A percentile compares a stretch with the other conserved stretches of the same genome.
These are phyloP conservation scores for Rosa multiflora DNA, from an alignment of 306 rosid genomes.

Conservation along the genomic window DNA sequence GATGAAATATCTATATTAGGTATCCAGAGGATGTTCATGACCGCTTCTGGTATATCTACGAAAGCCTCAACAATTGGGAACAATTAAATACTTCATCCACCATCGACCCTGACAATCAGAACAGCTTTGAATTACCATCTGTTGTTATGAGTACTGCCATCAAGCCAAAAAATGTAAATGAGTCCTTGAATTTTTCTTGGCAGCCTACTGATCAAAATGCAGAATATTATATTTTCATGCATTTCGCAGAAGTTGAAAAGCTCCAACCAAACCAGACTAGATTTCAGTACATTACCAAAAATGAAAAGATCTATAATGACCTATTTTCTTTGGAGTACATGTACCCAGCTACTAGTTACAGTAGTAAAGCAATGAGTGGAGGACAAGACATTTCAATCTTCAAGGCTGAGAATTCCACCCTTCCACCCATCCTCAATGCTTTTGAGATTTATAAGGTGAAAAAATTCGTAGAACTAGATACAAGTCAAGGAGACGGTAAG, in stretches of 20 bases:
- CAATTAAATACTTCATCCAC: background rate
- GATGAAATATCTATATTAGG: constrained; percentile 19
- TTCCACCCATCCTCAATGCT: constrained; percentile 6
- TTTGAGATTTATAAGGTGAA: background rate
- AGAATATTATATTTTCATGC: background rate
- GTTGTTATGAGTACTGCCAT: constrained; percentile 21
- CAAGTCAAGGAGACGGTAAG: background rate
- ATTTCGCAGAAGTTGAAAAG: constrained; percentile 12
- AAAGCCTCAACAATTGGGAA: background rate
- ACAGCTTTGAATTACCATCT: background rate
- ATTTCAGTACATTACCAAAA: background rate
- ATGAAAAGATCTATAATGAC: background rate
- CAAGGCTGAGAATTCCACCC: background rate
- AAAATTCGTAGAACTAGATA: background rate
- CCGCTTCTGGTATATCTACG: constrained; percentile 27
- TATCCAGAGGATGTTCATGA: constrained; percentile 38
- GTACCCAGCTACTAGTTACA: background rate
- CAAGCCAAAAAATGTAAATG: background rate
- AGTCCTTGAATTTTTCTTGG: background rate
- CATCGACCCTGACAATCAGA: background rate
- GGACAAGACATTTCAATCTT: background rate
- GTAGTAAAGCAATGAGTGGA: background rate
- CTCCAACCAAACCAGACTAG: constrained; percentile 11
- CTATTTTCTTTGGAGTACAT: background rate
- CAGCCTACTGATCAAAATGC: background rate